Conservation (phyloP, 805 yeast genomes). For the Schwanniomyces yamadae region DNA sequence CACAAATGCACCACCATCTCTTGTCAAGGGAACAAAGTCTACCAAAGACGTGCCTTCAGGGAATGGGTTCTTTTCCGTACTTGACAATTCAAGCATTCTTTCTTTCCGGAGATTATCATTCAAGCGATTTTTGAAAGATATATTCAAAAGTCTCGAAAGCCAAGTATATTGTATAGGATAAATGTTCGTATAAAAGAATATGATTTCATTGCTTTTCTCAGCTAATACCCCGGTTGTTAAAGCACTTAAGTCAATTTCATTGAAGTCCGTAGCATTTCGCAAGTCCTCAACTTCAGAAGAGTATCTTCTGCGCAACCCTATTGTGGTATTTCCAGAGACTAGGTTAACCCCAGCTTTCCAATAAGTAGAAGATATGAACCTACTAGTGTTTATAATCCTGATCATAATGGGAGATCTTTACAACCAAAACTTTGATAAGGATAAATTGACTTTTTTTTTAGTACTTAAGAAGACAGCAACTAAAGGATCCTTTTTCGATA, state of each 20-base stretch:
- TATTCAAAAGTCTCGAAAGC: constrained; percentile 10
- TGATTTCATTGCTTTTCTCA: constrained; percentile 27
- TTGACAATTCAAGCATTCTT: constrained; percentile 6
- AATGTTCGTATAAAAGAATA: constrained; percentile 37
- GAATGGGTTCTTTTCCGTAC: constrained; percentile 22
- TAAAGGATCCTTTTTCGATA: too few species aligned
- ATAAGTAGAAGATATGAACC: too few species aligned
- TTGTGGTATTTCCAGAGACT: too few species aligned
- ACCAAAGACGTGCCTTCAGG: constrained; percentile 42
- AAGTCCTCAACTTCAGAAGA: constrained; percentile 29
- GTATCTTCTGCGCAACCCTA: constrained; percentile 9
- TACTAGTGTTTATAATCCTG: too few species aligned
- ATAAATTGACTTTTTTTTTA: too few species aligned
- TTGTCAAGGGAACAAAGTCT: constrained; percentile 63
- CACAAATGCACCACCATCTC: constrained; percentile 96
- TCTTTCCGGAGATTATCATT: constrained; percentile 16
- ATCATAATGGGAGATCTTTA: too few species aligned
- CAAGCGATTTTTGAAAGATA: constrained; percentile 6
- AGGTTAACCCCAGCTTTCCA: too few species aligned
- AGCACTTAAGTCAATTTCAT: constrained; percentile 32
- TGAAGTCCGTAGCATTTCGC: constrained; percentile 29
- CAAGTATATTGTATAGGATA: constrained; percentile 30
- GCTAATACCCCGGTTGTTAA: constrained; percentile 43
- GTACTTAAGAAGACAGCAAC: too few species aligned
- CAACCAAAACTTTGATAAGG: too few species aligned